These are phyloP conservation scores for Shiraia bambusicola DNA, from an alignment of 2,329 filamentous ascomycete species.

Conservation along the genomic window DNA sequence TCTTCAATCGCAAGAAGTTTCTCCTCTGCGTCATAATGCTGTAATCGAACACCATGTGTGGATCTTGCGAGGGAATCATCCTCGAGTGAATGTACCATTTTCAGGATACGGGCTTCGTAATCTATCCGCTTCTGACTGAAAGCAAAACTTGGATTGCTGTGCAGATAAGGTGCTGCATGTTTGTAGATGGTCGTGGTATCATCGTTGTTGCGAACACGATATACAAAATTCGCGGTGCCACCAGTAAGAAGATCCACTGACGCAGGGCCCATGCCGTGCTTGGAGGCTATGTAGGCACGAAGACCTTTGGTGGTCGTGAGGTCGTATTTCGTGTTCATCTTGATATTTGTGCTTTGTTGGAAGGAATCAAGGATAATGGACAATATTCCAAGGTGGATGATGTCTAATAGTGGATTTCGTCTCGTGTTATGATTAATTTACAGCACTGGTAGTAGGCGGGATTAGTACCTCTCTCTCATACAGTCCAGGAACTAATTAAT, in stretches of 20 bases:
- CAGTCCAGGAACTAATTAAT: too few species aligned
- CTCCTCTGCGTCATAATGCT: conserved; percentile 25
- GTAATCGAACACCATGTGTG: conserved; percentile 22
- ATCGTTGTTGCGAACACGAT: conserved; percentile 23
- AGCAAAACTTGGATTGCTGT: conserved; percentile 22
- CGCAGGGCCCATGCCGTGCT: conserved; percentile 1
- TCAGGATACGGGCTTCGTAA: conserved; percentile 35
- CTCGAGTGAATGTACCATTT: conserved; percentile 11
- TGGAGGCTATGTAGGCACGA: conserved; percentile 19
- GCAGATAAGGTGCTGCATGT: conserved; percentile 38
- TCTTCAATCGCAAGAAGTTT: conserved; percentile 38
- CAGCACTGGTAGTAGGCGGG: too few species aligned
- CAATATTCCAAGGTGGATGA: too few species aligned
- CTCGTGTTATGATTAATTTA: background rate
- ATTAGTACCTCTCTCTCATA: too few species aligned
- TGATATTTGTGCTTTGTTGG: too few species aligned
- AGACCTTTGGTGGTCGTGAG: conserved; percentile 28
- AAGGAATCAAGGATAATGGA: too few species aligned
- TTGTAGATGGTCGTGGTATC: conserved; percentile 33
- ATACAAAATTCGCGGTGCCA: conserved; percentile 42
- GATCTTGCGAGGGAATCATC: conserved; percentile 4
- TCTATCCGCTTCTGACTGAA: conserved; percentile 37
- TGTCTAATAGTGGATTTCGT: too few species aligned
- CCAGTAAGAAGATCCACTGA: conserved; percentile 28
- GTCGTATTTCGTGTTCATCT: background rate